Base-by-base conservation (phyloP, 306 rosid genomes). In the Sicyos edulis region DNA sequence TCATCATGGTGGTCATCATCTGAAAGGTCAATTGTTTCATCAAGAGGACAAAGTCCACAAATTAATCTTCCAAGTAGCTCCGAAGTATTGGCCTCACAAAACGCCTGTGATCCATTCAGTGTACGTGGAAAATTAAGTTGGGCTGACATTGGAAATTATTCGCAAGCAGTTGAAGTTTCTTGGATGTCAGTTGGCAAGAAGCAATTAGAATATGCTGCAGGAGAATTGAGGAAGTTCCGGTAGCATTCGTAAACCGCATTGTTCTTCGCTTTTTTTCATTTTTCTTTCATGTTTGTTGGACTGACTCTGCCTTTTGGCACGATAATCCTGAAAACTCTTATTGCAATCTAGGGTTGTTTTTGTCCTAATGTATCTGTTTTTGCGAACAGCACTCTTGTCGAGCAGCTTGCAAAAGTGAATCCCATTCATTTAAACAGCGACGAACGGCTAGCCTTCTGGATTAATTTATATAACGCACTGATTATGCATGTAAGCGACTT, bases 181-280 rank as follows among this genome's bases (percentile, higher is more conserved):
- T 88, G 95, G 95, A 88, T 88, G 95, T 88, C 95, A 45, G 95
- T 88, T 71, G 95, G 95, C 15, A 86, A 86, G 80, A 84, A 88
- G 79, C 95, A 88, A 80, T 77, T 88, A 71, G 95, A 88, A 74
- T 88, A 84, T 72, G 95, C 95, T 76, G 87, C 95, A 19, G 95
- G 85, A 59, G 95, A 90, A 19, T 78, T 88, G 71, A 72, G 85
- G 83, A 81, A 81, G 76, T 88, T 88, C 80, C 87, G 95, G 95
- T 88, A 77, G 56, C n/a, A 40, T 55, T 51, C 45, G 47, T 65
- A 53, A 20, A 52, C 65, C 49, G 17, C 9, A 45, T 22, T 66
- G 42, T 51, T 59, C 32, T 34, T 11, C 13, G 70, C 37, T 62
- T 13, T 17, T 44, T 60, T 40, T 44, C 13, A 74, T 49, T 62